Evolutionary conservation across 148 eudicot species (phyloP).

Genomic region (Linanthus parryae): DNA sequence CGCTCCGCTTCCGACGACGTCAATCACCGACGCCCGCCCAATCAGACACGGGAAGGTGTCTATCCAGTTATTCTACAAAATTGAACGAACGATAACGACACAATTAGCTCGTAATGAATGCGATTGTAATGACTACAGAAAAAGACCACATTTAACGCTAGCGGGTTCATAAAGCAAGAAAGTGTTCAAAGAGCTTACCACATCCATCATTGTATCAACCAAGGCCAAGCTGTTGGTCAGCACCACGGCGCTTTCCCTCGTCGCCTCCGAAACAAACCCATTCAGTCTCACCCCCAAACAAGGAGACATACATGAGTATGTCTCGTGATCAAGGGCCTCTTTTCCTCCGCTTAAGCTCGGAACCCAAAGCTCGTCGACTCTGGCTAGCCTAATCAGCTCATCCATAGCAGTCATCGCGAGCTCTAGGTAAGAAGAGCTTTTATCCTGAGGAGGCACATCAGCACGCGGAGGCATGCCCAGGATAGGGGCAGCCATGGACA

Average conservation of each 20-base stretch:
- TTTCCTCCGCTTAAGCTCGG: constrained; percentile 38
- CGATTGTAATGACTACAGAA: no score
- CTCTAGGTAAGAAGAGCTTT: constrained; percentile 48
- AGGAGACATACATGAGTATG: constrained; percentile 42
- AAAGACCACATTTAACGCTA: no score
- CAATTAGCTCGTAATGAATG: not conserved
- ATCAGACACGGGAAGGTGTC: constrained; percentile 61
- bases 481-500: no score
- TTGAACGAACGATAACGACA: no score
- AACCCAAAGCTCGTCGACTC: constrained; percentile 55
- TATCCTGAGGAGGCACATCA: constrained; percentile 13
- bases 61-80: constrained; percentile 48
- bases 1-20: constrained; percentile 42
- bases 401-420: constrained; percentile 68
- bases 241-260: constrained; percentile 48
- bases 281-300: constrained; percentile 30
- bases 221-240: constrained; percentile 41
- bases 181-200: no score
- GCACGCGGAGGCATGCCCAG: constrained; percentile 5
- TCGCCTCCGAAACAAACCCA: constrained; percentile 55
- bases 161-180: no score
- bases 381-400: constrained; percentile 56
- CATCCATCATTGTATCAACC: constrained; percentile 56
- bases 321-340: constrained; percentile 52
- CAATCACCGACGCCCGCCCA: constrained; percentile 35